These are phyloP conservation scores for Manihot esculenta DNA, from an alignment of 441 rosid species.

Conservation along the genomic window DNA sequence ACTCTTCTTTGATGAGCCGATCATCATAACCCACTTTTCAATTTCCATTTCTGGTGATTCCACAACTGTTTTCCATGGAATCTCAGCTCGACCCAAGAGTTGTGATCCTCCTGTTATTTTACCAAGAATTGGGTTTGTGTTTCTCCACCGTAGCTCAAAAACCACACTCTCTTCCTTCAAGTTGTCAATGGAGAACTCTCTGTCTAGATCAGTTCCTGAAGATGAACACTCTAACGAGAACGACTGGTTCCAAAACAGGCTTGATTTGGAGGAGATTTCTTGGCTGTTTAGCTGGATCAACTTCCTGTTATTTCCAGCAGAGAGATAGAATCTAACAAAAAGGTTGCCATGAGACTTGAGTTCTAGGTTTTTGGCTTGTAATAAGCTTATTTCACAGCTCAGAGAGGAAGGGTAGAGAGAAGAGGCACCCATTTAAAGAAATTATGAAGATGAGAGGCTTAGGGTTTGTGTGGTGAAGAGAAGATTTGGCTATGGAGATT, in stretches of 20 bases:
- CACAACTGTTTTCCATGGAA: slow-evolving; percentile 60
- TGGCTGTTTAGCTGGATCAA: slow-evolving; percentile 53
- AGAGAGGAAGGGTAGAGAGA: slow-evolving; percentile 33
- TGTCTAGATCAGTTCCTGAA: slow-evolving; percentile 37
- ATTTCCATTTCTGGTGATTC: slow-evolving; percentile 59
- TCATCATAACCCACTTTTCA: slow-evolving; percentile 54
- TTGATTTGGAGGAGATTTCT: slow-evolving; percentile 45
- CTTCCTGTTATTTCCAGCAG: slow-evolving; percentile 52
- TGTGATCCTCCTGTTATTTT: slow-evolving; percentile 39
- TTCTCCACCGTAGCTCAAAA: slow-evolving; percentile 63
- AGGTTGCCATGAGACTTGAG: slow-evolving; percentile 26
- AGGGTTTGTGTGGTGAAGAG: too few relatives aligned
- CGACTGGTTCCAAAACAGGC: slow-evolving; percentile 56
- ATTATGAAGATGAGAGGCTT: too few relatives aligned
- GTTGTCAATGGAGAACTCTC: slow-evolving; percentile 30
- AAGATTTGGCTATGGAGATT: too few relatives aligned
- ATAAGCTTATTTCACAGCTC: slow-evolving; percentile 51
- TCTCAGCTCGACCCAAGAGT: slow-evolving; percentile 59
- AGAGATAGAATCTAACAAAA: slow-evolving; percentile 64
- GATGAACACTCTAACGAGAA: slow-evolving; percentile 55
- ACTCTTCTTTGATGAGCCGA: slow-evolving; percentile 22
- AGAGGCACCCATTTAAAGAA: slow-evolving; percentile 29
- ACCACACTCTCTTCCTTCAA: slow-evolving; percentile 44
- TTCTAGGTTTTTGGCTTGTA: slow-evolving; percentile 60
- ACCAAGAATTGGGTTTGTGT: slow-evolving; percentile 28